phyloP scores from a whole-genome alignment of 805 yeast species.

The Candida manassasensis region DNA sequence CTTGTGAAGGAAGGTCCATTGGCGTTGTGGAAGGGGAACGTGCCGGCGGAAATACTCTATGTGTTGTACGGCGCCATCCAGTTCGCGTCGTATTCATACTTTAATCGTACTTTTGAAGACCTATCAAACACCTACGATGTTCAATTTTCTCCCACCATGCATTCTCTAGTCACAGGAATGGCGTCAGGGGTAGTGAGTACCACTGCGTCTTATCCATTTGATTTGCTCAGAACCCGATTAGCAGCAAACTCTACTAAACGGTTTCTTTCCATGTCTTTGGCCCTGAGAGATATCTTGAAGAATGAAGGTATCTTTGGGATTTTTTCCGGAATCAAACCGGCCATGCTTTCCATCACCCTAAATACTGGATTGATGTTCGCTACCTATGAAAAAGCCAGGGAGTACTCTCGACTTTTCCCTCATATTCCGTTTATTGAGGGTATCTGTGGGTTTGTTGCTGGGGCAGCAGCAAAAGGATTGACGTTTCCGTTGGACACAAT shows the following conservation, averaged over 20 bases:
- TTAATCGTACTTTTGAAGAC: conserved; percentile 42
- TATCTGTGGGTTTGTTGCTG: conserved; percentile 70
- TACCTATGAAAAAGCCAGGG: conserved; percentile 52
- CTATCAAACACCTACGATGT: conserved; percentile 17
- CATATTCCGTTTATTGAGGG: conserved; percentile 44
- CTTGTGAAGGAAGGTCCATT: conserved; percentile 58
- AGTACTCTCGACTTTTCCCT: conserved; percentile 21
- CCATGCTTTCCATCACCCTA: conserved; percentile 60
- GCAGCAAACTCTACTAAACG: conserved; percentile 53
- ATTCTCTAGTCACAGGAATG: conserved; percentile 62
- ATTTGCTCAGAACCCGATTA: conserved; percentile 78
- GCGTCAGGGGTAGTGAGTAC: conserved; percentile 77
- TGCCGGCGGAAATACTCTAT: conserved; percentile 87
- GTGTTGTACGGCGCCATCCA: conserved; percentile 81
- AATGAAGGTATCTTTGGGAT: conserved; percentile 41
- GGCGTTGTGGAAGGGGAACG: conserved; percentile 94
- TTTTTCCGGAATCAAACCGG: conserved; percentile 46
- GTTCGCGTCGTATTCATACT: conserved; percentile 63
- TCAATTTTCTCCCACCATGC: conserved; percentile 31
- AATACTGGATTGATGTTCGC: conserved; percentile 74
- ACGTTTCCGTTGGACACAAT: conserved; percentile 86
- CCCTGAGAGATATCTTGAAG: conserved; percentile 21
- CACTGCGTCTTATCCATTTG: conserved; percentile 77
- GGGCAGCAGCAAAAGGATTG: conserved; percentile 62
- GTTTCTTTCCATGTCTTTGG: conserved; percentile 34